Evolutionary conservation across 495 filamentous ascomycete species (phyloP).

Genomic region (Podospora australis): DNA sequence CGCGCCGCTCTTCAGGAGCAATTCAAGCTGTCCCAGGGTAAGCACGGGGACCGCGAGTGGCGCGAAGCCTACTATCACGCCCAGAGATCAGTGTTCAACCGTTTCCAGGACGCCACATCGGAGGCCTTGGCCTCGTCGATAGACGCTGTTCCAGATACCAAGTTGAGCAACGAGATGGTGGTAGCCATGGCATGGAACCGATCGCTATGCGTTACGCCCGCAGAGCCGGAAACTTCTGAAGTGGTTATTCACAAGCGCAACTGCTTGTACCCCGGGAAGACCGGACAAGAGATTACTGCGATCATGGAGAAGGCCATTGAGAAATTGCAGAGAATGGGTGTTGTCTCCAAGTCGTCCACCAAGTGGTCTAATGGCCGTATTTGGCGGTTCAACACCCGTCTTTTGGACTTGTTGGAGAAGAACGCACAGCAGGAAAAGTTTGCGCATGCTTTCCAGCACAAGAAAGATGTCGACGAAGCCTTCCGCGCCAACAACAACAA

Average conservation of each 20-base stretch:
- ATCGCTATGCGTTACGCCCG: conserved; percentile 27
- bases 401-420: conserved; percentile 45
- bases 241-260: conserved; percentile 33
- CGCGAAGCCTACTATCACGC: conserved; percentile 41
- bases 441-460: conserved; percentile 51
- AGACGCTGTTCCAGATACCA: conserved; percentile 3
- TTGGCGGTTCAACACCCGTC: conserved; percentile 54
- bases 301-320: conserved; percentile 51
- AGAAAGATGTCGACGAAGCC: conserved; percentile 49
- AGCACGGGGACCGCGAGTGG: conserved; percentile 36
- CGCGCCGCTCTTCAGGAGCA: conserved; percentile 26
- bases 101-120: conserved; percentile 37
- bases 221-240: conserved; percentile 29
- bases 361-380: conserved; percentile 48
- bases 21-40: conserved; percentile 25
- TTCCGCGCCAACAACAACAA: conserved; percentile 34
- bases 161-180: conserved; percentile 12
- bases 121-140: conserved; percentile 22
- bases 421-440: conserved; percentile 40
- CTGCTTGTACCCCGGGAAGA: conserved; percentile 26
- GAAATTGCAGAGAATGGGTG: conserved; percentile 51
- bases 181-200: conserved; percentile 29
- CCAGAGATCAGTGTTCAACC: conserved; percentile 37
- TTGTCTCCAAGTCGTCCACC: conserved; percentile 52
- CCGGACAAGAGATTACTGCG: conserved; percentile 22